A percentile compares a stretch with the other conserved stretches of the same genome.
These are phyloP conservation scores for Aegilops sharonensis DNA, from an alignment of 176 grass and related monocot species.

Conservation along the genomic window DNA sequence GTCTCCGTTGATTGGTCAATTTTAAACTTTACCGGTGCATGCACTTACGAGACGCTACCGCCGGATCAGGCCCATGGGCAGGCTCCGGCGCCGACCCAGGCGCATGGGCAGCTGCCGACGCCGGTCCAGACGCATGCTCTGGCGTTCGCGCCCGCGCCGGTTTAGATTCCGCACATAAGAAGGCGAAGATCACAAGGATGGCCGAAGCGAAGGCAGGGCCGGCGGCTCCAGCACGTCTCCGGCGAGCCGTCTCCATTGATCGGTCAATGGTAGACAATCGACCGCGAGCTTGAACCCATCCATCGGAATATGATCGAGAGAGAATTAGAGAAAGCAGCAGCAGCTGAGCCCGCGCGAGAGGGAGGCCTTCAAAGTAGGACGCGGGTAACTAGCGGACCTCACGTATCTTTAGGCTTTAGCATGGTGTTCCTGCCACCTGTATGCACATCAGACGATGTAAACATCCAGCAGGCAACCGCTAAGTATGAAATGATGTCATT, in stretches of 20 bases:
- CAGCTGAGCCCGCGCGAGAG: neutral
- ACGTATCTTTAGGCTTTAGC: neutral
- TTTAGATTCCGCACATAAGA: neutral
- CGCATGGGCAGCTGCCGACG: neutral
- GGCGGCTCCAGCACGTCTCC: neutral
- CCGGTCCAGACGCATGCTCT: neutral
- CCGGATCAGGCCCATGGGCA: too few relatives aligned
- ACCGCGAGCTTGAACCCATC: neutral
- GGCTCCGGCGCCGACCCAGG: too few relatives aligned
- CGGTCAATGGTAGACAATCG: neutral
- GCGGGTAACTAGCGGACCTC: neutral
- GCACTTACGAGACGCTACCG: neutral
- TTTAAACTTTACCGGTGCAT: too few relatives aligned
- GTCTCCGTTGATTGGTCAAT: neutral
- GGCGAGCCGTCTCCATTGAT: neutral
- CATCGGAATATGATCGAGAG: neutral
- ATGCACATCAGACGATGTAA: too few relatives aligned
- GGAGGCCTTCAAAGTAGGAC: constrained; percentile 1
- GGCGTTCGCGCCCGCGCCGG: neutral
- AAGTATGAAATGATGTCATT: too few relatives aligned
- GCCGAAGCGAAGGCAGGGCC: neutral
- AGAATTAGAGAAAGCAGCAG: neutral
- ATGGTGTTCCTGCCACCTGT: neutral
- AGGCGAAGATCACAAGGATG: neutral
- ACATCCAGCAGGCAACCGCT: too few relatives aligned